phyloP scores from a whole-genome alignment of 2,329 filamentous ascomycete species.

The Pseudocercospora pini-densiflorae region DNA sequence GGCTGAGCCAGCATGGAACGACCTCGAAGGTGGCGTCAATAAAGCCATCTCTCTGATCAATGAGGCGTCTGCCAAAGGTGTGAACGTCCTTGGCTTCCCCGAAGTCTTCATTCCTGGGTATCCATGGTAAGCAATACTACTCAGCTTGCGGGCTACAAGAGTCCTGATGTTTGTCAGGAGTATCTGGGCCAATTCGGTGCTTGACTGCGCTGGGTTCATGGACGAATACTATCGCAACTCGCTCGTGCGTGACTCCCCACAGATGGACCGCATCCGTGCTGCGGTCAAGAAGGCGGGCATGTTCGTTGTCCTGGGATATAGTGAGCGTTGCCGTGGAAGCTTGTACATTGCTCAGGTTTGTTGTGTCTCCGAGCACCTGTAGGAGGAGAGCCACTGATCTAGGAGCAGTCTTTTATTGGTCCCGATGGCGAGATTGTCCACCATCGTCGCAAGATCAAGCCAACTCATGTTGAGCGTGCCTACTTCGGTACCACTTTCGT shows the following conservation, averaged over 20 bases:
- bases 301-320: conserved; percentile 58
- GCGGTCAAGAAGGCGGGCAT: conserved; percentile 57
- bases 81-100: conserved; percentile 60
- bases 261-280: conserved; percentile 59
- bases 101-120: conserved; percentile 47
- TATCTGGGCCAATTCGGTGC: conserved; percentile 38
- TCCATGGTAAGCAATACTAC: conserved; percentile 12
- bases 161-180: conserved; percentile 59
- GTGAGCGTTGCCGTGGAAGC: conserved; percentile 56
- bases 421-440: conserved; percentile 54
- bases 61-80: conserved; percentile 55
- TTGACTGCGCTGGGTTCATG: conserved; percentile 43
- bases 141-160: conserved; percentile 50
- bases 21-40: conserved; percentile 41
- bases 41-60: conserved; percentile 58
- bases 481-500: conserved; percentile 46
- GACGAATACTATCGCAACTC: conserved; percentile 57
- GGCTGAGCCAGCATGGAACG: conserved; percentile 33
- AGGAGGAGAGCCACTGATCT: background rate
- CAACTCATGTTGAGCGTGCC: conserved; percentile 61
- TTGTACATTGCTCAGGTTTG: conserved; percentile 57
- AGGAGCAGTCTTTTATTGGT: conserved; percentile 48
- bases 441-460: conserved; percentile 62
- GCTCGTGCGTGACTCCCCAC: conserved; percentile 53
- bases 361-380: background rate